Percentiles rank a stretch among this genome's conserved stretches.
These are phyloP conservation scores for Singerocomus inundabilis DNA, from an alignment of 1,284 basidiomycete species.

Conservation along the genomic window DNA sequence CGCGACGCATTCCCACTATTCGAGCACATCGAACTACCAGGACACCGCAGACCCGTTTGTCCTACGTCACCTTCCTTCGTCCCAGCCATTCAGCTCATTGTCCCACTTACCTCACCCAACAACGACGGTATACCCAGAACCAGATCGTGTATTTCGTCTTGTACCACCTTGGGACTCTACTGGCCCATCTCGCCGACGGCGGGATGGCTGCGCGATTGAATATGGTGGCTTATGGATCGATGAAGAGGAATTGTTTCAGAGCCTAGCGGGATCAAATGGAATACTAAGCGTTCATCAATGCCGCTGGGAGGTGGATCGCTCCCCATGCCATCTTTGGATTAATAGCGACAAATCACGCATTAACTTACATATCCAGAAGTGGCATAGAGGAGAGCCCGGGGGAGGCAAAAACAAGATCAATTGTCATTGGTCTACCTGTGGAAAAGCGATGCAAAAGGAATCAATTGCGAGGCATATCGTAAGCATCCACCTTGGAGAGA, in stretches of 20 bases:
- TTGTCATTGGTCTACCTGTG: conserved; percentile 14
- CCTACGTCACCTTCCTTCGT: neutral
- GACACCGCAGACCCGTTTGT: neutral
- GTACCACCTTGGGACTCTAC: neutral
- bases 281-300: conserved; percentile 6
- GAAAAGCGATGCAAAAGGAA: conserved; percentile 8
- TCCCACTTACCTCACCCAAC: neutral
- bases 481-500: conserved; percentile 7
- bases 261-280: neutral
- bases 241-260: conserved; percentile 8
- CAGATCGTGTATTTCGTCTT: neutral
- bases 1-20: neutral
- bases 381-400: conserved; percentile 11
- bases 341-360: conserved; percentile 11
- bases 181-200: neutral
- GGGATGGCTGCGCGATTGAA: conserved; percentile 2
- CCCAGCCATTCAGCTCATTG: neutral
- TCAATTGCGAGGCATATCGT: conserved; percentile 15
- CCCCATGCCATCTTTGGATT: conserved; percentile 14
- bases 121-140: neutral
- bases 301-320: conserved; percentile 4
- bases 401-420: conserved; percentile 9
- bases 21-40: neutral
- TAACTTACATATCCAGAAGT: conserved; percentile 12
- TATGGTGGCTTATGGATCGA: conserved; percentile 15